Base-by-base conservation (phyloP, 108 stramenopile species). In the Aurantiochytrium sp. region DNA sequence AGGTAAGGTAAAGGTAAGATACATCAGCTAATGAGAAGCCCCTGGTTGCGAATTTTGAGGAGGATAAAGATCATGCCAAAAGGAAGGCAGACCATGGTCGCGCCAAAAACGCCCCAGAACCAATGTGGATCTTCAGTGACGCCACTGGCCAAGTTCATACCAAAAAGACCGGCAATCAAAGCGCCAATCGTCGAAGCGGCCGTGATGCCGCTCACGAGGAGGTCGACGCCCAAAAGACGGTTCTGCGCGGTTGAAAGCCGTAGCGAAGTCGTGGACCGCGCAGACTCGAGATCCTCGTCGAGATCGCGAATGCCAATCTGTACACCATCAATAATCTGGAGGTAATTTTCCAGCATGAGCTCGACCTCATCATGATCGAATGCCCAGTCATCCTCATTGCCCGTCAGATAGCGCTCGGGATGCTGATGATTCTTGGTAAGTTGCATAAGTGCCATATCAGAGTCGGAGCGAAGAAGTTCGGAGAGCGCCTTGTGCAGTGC, bases 371-470 rank as follows among this genome's bases (percentile, higher is more conserved):
- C 76, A 23, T 83, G 76, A 35, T 83, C 76, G 2, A 83, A 83
- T 14, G 45, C 76, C 76, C 76, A 83, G 18, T 83, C 76, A 16
- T 83, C 76, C 76, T 83, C 76, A 23, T 53, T 47, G 19, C 51
- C 76, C 19, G 45, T 53, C 19, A 53, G 45, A 53, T 83, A 83
- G 76, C 45, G 76, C 51, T 83, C 76, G 6, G 76, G 76, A 23
- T 83, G 76, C 49, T 47, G 1, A 23, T 83, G 76, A 12, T 14
- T 6, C 76, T 83, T 83, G 12, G 76, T 83, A 6, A 83, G 76
- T 23, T 47, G 49, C 76, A 83, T 83, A 23, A 83, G 76, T 12
- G 76, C 76, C 76, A 83, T 83, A 83, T 83, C 76, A 12, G 49
- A 53, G 76, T 83, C 76, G 76, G 76, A 83, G 4, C 51, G 76